Base-by-base conservation (phyloP, 2,329 filamentous ascomycete species). In the Fusarium sp. region DNA sequence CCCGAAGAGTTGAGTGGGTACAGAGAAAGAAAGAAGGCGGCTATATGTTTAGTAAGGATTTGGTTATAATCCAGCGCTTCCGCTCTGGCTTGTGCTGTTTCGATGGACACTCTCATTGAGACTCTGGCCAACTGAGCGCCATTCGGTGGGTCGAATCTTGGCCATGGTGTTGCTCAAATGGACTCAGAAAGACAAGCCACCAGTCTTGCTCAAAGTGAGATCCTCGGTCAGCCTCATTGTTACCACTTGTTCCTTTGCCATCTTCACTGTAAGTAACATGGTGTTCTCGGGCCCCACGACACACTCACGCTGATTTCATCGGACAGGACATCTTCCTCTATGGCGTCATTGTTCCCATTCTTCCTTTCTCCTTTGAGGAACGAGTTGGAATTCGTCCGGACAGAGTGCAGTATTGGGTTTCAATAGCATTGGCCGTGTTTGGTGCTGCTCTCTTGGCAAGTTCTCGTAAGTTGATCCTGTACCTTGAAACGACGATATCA, bases 401-500 rank as follows among this genome's bases (percentile, higher is more conserved):
- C 16, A 68, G 70, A 74, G 77, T 79, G 44, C 79, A 80, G 59
- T 76, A 78, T 45, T 80, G 79, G 79, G 73, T 79, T n/a, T 79
- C 79, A 11, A 73, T 80, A 58, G 78, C 78, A 27, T 70, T 80
- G 52, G 77, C 79, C 8, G 75, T 79, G 15, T 80, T 75, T 62
- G 79, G 77, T 22, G 76, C 73, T 27, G 74, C 79, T 20, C 71
- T 80, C 11, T 59, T 80, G 20, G 61, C 66, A 18, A 71, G 76
- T 12, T 78, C 79, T 25, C 79, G 78, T 80, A 73, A 27, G 63
- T 77, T 71, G 25, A 32, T 22, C 3, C 18, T 49, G 18, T 22
- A 42, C 16, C 29, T n/a, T 46, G 18, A 43, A 27, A n/a, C 44
- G 2, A 43, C 27, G 29, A 32, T 22, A 16, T 29, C 14, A 49